These are phyloP conservation scores for Fagus crenata DNA, from an alignment of 306 rosid species.

Conservation along the genomic window DNA sequence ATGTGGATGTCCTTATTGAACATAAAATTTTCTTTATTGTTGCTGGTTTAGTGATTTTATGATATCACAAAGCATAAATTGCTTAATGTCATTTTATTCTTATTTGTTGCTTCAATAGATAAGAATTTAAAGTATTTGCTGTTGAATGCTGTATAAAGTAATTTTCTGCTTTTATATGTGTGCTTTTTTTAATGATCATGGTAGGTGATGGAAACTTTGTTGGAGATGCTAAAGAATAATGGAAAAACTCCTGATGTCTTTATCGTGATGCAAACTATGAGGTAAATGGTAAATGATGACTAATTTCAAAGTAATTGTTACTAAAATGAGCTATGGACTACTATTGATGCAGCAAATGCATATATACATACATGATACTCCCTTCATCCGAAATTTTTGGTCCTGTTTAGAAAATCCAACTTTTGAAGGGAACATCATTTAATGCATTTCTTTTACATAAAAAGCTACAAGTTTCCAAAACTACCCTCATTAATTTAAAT, in stretches of 20 bases:
- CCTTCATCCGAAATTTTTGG: no score
- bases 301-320: slow-evolving; percentile 17
- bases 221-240: slow-evolving; percentile 69
- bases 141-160: slow-evolving; percentile 9
- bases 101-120: neutral
- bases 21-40: neutral
- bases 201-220: slow-evolving; percentile 71
- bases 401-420: no score
- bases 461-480: no score
- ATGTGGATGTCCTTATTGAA: neutral
- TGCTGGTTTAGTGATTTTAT: neutral
- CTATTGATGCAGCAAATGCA: neutral
- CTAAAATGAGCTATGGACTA: slow-evolving; percentile 2
- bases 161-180: slow-evolving; percentile 19
- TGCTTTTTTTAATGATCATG: slow-evolving; percentile 28
- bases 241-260: slow-evolving; percentile 66
- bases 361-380: slow-evolving; percentile 10
- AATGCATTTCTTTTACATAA: no score
- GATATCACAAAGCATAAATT: neutral
- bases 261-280: slow-evolving; percentile 65
- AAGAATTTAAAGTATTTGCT: neutral
- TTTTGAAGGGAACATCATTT: no score
- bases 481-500: no score
- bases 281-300: slow-evolving; percentile 45
- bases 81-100: neutral